Evolutionary conservation across 2,329 filamentous ascomycete species (phyloP), one percentile per base, ranked within the genome.

Genomic region (Trichoderma breve): DNA sequence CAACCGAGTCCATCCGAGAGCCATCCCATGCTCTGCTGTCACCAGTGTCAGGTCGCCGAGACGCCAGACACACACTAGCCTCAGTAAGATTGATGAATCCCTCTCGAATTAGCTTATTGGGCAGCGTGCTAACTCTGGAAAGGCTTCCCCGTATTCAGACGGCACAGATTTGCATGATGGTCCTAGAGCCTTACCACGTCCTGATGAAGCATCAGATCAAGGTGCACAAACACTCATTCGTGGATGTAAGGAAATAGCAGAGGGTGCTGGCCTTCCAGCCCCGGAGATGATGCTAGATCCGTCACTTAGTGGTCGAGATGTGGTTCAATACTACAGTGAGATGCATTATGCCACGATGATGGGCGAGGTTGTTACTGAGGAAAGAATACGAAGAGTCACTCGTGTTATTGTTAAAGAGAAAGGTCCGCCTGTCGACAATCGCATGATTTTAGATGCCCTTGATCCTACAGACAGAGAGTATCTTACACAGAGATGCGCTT

Each of bases 101-200:
- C 21, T n/a, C 7, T n/a, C 8, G 11, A 47, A n/a, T 9, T 4
- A n/a, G 1, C 1, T 8, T n/a, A 2, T 21, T 47, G 18, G 0
- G 8, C 43, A 47, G 11, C 0, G 2, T 47, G 8, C 4, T 47
- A 3, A 47, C 8, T 47, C 9, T 47, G 0, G 43, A 47, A 47
- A 21, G 43, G 43, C 1, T n/a, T 47, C 4, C 4, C 4, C 43
- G 6, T 47, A 47, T 47, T 47, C 43, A 11, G 43, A 47, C 18
- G 4, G 0, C 18, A 47, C 43, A 11, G 18, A 47, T 21, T 47
- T 11, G 43, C 43, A 47, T 47, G 1, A 47, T 47, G 43, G 18
- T 47, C 43, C 7, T 3, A 11, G 7, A 3, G 43, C 8, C 4
- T 18, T 21, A 8, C 43, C 4, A 18, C 1, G 6, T 21, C 18